Evolutionary conservation across 2,329 filamentous ascomycete species (phyloP), one percentile per base, ranked within the genome.

Genomic region (Diaporthe aspalathi): DNA sequence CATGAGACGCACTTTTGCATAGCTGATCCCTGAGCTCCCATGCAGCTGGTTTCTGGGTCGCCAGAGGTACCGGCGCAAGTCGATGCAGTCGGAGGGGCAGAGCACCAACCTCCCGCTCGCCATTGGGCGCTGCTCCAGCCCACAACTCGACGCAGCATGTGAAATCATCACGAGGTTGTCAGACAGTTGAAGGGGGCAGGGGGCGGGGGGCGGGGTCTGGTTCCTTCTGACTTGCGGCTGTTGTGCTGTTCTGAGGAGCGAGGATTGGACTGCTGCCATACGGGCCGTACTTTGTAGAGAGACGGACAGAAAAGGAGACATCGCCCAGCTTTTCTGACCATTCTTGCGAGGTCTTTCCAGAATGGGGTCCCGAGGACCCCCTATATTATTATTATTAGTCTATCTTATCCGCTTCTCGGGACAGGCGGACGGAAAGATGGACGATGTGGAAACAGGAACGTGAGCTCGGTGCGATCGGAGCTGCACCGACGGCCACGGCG

Each of bases 11-110:
- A n/a, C 49, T 63, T 73, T 71, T 52, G 63, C 57, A 68, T 66
- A 72, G 71, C 71, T 71, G 50, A 73, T 73, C 71, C 71, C 65
- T 73, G 71, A 73, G 69, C 71, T 71, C 53, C 53, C 56, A 52
- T 71, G 50, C 65, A 71, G 50, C 63, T 68, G 35, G 62, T 66
- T 63, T 54, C 27, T 67, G 56, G 60, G 40, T 45, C 43, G 24
- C 49, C 66, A 56, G 62, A 73, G 71, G 68, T 67, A 65, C 65
- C 56, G 50, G 40, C 57, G 69, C 50, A 57, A 14, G n/a, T 20
- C n/a, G 52, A 38, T 38, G 52, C 52, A n/a, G 66, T 38, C 35
- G 11, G 22, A 68, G 29, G 60, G 52, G 65, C 35, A n/a, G 8
- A 60, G 35, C 45, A 50, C 12, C 49, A 32, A n/a, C 22, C 35